Conservation (phyloP, 176 grass and related monocot species). For the Zoysia pacifica region DNA sequence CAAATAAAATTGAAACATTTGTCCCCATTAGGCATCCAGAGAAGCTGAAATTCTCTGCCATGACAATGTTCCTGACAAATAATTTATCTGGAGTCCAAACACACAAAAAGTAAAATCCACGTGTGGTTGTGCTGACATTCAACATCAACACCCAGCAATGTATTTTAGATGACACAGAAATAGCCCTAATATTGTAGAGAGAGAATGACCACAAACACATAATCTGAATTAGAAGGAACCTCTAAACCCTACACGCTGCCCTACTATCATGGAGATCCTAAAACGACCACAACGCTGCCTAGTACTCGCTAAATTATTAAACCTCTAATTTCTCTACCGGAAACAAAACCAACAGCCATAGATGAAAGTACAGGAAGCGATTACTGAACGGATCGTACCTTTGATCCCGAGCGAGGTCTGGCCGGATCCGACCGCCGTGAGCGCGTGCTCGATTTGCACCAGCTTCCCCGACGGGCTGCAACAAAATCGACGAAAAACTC, state of each 20-base stretch:
- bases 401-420: constrained; percentile 99
- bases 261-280: neutral
- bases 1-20: neutral
- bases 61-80: neutral
- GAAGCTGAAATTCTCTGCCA: neutral
- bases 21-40: constrained; percentile 1
- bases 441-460: constrained; percentile 96
- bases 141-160: neutral
- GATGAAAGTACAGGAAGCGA: neutral
- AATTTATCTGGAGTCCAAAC: neutral
- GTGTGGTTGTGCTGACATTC: neutral
- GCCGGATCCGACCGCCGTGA: constrained; percentile 89
- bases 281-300: neutral
- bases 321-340: neutral
- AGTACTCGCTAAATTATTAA: neutral
- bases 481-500: constrained; percentile 21
- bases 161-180: neutral
- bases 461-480: constrained; percentile 91
- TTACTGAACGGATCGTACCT: constrained; percentile 44
- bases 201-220: neutral
- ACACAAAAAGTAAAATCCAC: neutral
- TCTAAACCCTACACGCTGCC: neutral
- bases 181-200: constrained; percentile 3
- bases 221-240: neutral
- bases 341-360: neutral